phyloP scores from a whole-genome alignment of 169 alveolate genomes.

The Theileria parva region DNA sequence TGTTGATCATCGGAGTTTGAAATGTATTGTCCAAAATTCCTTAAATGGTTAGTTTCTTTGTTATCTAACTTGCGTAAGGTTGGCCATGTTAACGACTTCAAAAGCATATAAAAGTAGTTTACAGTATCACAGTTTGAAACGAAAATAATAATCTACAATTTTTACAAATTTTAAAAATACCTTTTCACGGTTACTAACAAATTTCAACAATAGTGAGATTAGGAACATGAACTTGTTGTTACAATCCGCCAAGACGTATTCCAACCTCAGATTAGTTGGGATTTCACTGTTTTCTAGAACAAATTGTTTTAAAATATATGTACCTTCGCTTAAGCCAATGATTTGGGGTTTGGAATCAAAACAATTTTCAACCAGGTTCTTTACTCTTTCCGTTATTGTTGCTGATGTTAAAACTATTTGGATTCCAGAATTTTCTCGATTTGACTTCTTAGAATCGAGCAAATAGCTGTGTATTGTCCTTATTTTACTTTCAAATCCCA shows the following conservation, averaged over 20 bases:
- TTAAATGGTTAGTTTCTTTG: background rate
- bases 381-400: slow-evolving; percentile 78
- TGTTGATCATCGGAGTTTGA: background rate
- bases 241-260: slow-evolving; percentile 49
- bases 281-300: slow-evolving; percentile 20
- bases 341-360: slow-evolving; percentile 66
- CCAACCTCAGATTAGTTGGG: slow-evolving; percentile 55
- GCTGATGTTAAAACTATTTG: slow-evolving; percentile 83
- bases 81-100: slow-evolving; percentile 72
- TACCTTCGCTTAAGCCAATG: slow-evolving; percentile 58
- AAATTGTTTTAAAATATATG: background rate
- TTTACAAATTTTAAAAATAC: slow-evolving; percentile 28
- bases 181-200: slow-evolving; percentile 38
- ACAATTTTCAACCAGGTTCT: slow-evolving; percentile 75
- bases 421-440: slow-evolving; percentile 28
- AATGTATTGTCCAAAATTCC: background rate
- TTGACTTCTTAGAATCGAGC: background rate
- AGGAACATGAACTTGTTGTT: slow-evolving; percentile 59
- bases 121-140: slow-evolving; percentile 75
- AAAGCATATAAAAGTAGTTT: slow-evolving; percentile 50
- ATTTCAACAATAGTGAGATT: slow-evolving; percentile 44
- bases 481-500: slow-evolving; percentile 94
- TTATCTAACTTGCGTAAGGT: slow-evolving; percentile 40
- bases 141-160: slow-evolving; percentile 56
- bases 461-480: slow-evolving; percentile 76